Percentiles rank a stretch among this genome's conserved stretches.
phyloP scores from a whole-genome alignment of 352 stramenopile species.

The Ophiocytium majus region DNA sequence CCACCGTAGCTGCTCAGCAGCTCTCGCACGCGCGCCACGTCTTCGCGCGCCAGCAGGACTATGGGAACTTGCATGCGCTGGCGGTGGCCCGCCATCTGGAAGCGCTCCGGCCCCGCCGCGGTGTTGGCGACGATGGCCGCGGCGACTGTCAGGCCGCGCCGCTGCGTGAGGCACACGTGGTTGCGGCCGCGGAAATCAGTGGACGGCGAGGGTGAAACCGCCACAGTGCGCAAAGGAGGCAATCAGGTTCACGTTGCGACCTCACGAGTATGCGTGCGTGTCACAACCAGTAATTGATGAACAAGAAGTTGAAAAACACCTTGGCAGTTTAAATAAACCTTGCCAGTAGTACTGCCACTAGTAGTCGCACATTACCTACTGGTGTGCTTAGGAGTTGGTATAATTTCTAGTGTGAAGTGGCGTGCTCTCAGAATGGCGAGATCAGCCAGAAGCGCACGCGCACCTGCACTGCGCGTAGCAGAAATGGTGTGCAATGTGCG shows the following conservation, averaged over 20 bases:
- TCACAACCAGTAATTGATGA: neutral
- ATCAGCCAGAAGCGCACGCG: no score
- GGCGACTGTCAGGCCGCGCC: neutral
- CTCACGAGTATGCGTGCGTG: neutral
- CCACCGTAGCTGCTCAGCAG: neutral
- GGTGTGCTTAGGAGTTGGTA: no score
- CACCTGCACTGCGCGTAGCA: no score
- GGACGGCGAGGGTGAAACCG: neutral
- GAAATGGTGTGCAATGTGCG: no score
- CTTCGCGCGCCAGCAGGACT: neutral
- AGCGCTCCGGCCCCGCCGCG: slow-evolving; percentile 41
- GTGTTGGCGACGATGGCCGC: slow-evolving; percentile 43
- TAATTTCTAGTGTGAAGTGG: no score
- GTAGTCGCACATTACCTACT: no score
- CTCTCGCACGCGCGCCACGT: neutral
- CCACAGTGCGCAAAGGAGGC: neutral
- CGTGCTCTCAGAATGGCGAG: no score
- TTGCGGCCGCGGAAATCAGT: neutral
- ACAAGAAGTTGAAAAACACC: neutral
- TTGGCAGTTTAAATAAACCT: neutral
- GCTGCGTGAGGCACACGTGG: slow-evolving; percentile 16
- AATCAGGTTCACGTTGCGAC: neutral
- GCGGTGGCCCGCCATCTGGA: slow-evolving; percentile 30
- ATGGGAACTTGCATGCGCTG: neutral
- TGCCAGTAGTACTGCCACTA: neutral